Evolutionary conservation across 108 stramenopile species (phyloP), one percentile per base, ranked within the genome.

Genomic region (Fragilaria radians): DNA sequence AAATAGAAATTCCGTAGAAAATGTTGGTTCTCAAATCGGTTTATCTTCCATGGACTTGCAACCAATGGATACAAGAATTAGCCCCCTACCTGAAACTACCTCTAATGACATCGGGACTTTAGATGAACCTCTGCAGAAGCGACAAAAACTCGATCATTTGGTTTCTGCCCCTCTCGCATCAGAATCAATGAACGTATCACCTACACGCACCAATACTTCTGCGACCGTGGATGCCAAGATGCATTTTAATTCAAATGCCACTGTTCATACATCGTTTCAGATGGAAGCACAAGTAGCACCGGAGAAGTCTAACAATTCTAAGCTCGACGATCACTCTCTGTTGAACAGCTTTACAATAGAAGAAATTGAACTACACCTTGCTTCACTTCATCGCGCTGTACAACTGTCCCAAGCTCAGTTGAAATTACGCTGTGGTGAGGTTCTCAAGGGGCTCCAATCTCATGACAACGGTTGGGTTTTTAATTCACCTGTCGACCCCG

Each of bases 401-500:
- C 70, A 80, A 29, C 65, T 97, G 23, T 64, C 85, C 22, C 77
- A 85, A 3, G 70, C 75, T 1, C 81, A 89, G 49, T 62, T 95
- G 49, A 90, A 91, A 48, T 34, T 67, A 30, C 89, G 86, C 59
- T 92, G 91, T 62, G 29, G 59, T 2, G 91, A 91, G 51, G 76
- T 97, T 1, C 71, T 98, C 46, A 86, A 84, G 59, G 81, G 85
- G 23, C 81, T 96, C 31, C 83, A 87, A 59, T 62, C 86, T 11
- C 90, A 94, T 67, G 78, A 88, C 28, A 83, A 95, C 70, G 88
- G 83, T 5, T 95, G 90, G 80, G 88, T 95, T 25, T 99, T 97
- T 70, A 91, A 93, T 47, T 36, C 66, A 17, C 98, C 98, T 3
- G 98, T 99, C 9, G 93, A 99, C 70, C 92, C 94, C 17, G 85